Evolutionary conservation across 78 protist genomes (phyloP).

Genomic region (Acrasis kona): DNA sequence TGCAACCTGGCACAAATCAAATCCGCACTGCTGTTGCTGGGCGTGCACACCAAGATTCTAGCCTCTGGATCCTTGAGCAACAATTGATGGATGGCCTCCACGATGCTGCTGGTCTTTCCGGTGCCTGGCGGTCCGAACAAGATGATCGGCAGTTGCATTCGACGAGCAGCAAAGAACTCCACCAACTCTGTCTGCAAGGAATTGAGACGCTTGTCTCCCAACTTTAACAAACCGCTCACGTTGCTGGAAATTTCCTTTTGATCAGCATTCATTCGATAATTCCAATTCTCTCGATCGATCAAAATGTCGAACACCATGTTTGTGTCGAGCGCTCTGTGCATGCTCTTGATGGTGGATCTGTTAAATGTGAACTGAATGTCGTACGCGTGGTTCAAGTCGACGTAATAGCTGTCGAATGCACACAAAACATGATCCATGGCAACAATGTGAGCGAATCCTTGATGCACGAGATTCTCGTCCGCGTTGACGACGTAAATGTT

Average conservation of each 20-base stretch:
- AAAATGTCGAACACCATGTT: background rate
- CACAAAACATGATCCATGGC: background rate
- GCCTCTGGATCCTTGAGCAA: background rate
- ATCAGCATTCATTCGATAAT: background rate
- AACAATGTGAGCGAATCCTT: background rate
- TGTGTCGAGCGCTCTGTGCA: background rate
- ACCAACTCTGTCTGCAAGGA: too few species aligned
- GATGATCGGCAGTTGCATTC: slow-evolving; percentile 17
- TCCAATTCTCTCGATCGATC: background rate
- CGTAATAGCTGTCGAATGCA: background rate
- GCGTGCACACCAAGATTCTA: slow-evolving; percentile 12
- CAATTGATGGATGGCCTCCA: slow-evolving; percentile 14
- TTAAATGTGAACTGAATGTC: background rate
- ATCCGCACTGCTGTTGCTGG: slow-evolving; percentile 32
- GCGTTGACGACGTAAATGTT: background rate
- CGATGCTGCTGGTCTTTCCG: slow-evolving; percentile 41
- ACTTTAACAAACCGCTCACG: background rate
- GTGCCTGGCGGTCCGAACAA: slow-evolving; percentile 59
- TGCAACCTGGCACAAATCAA: slow-evolving; percentile 17
- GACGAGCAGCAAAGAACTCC: background rate
- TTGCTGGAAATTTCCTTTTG: background rate
- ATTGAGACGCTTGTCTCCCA: too few species aligned
- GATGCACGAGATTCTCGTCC: background rate
- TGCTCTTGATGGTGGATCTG: background rate
- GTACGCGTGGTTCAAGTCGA: background rate